These are phyloP conservation scores for Neopestalotiopsis rosae DNA, from an alignment of 2,329 filamentous ascomycete genomes.

Conservation along the genomic window DNA sequence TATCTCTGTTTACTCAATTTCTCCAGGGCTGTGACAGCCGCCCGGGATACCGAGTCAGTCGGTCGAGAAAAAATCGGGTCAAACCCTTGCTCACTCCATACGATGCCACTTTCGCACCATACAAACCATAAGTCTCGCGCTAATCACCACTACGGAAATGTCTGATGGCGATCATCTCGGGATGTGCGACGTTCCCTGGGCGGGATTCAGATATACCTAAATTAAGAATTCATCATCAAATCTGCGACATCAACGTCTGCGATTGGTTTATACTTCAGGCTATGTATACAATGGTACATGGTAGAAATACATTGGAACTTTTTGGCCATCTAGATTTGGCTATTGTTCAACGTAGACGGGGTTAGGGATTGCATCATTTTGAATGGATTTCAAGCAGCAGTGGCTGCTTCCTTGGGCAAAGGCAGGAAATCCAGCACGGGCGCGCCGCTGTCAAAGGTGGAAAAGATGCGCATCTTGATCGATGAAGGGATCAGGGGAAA, in stretches of 20 bases:
- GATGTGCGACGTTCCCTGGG: background rate
- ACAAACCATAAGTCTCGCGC: background rate
- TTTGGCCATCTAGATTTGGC: no score
- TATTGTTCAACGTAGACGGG: background rate
- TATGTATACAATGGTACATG: no score
- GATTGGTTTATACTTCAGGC: no score
- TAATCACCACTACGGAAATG: background rate
- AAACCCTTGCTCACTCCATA: background rate
- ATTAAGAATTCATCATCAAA: no score
- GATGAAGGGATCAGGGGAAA: slow-evolving; percentile 3
- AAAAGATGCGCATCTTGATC: slow-evolving; percentile 16
- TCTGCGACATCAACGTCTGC: no score
- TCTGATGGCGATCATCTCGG: background rate
- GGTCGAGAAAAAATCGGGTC: background rate
- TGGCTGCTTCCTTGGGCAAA: background rate
- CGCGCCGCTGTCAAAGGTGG: slow-evolving; percentile 5
- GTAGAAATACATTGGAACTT: no score
- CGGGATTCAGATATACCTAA: background rate
- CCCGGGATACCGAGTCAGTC: background rate
- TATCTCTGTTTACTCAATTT: background rate
- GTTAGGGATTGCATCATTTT: background rate
- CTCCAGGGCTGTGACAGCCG: background rate
- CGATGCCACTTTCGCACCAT: background rate
- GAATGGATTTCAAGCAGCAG: background rate
- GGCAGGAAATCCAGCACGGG: slow-evolving; percentile 12